Percentiles rank a stretch among this genome's conserved stretches.
phyloP scores from a whole-genome alignment of 495 filamentous ascomycete genomes.

The Paragyromitra xinjiangensis region DNA sequence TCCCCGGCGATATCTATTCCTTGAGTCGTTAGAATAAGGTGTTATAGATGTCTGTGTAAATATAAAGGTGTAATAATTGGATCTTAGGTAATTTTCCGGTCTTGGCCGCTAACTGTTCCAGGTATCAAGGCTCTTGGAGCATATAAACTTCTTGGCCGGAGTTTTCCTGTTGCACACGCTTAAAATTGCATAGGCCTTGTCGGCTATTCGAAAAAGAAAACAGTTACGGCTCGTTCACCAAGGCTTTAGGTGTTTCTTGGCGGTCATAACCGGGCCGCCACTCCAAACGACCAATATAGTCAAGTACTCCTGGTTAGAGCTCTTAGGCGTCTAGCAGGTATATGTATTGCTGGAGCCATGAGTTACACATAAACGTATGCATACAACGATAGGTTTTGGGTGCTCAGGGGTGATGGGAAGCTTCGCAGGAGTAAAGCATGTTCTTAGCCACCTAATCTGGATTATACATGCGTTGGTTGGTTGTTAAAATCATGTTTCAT shows the following conservation, averaged over 20 bases:
- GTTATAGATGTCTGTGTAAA: not conserved
- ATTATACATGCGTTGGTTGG: too few species aligned
- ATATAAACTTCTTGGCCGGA: not conserved
- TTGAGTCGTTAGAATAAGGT: slow-evolving; percentile 30
- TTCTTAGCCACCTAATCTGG: too few species aligned
- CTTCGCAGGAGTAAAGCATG: too few species aligned
- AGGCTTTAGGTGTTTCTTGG: not conserved
- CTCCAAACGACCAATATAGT: not conserved
- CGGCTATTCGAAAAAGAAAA: not conserved
- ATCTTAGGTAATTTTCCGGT: slow-evolving; percentile 3
- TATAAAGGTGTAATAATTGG: not conserved
- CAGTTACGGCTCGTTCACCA: not conserved
- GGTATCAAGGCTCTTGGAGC: not conserved
- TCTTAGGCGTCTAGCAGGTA: not conserved
- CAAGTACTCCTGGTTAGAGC: not conserved
- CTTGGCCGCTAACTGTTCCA: not conserved
- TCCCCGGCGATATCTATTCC: not conserved
- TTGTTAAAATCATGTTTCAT: too few species aligned
- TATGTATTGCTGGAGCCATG: not conserved
- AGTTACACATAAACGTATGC: not conserved
- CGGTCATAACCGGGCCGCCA: slow-evolving; percentile 20
- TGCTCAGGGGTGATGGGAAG: not conserved
- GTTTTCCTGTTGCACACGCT: not conserved
- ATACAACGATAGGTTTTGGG: not conserved
- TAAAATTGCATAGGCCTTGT: not conserved